Conservation (phyloP, 192 early-diverging fungal genomes). For the Tieghemiomyces parasiticus region DNA sequence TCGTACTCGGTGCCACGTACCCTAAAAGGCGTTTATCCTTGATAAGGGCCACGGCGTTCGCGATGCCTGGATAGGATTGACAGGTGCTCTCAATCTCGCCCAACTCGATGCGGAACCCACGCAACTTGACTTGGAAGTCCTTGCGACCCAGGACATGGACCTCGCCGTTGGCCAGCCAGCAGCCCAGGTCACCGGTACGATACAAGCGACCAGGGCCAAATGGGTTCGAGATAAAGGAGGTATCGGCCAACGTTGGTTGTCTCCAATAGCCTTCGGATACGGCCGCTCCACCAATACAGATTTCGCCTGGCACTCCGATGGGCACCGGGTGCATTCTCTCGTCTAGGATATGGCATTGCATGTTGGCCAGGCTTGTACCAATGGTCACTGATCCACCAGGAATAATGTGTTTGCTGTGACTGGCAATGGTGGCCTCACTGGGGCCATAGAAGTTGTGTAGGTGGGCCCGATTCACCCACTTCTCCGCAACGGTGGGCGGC, state of each 20-base stretch:
- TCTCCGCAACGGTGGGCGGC: background rate
- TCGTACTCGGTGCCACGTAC: slow-evolving; percentile 15
- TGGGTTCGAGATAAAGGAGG: slow-evolving; percentile 22
- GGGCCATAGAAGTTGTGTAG: background rate
- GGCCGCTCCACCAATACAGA: slow-evolving; percentile 17
- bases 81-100: slow-evolving; percentile 17
- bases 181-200: slow-evolving; percentile 19
- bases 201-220: slow-evolving; percentile 19
- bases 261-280: slow-evolving; percentile 23
- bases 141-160: slow-evolving; percentile 17
- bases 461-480: background rate
- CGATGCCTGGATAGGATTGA: slow-evolving; percentile 10
- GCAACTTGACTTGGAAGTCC: slow-evolving; percentile 23
- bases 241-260: slow-evolving; percentile 16
- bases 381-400: slow-evolving; percentile 10
- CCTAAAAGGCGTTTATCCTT: slow-evolving; percentile 13
- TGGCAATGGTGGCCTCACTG: slow-evolving; percentile 5
- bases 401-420: background rate
- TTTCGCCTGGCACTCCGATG: slow-evolving; percentile 21
- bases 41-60: slow-evolving; percentile 14
- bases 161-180: slow-evolving; percentile 18
- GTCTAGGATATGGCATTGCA: slow-evolving; percentile 19
- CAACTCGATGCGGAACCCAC: slow-evolving; percentile 21
- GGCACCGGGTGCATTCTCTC: slow-evolving; percentile 11
- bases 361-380: slow-evolving; percentile 14